These are phyloP conservation scores for Penstemon barbatus DNA, from an alignment of 257 asterid species.

Conservation along the genomic window DNA sequence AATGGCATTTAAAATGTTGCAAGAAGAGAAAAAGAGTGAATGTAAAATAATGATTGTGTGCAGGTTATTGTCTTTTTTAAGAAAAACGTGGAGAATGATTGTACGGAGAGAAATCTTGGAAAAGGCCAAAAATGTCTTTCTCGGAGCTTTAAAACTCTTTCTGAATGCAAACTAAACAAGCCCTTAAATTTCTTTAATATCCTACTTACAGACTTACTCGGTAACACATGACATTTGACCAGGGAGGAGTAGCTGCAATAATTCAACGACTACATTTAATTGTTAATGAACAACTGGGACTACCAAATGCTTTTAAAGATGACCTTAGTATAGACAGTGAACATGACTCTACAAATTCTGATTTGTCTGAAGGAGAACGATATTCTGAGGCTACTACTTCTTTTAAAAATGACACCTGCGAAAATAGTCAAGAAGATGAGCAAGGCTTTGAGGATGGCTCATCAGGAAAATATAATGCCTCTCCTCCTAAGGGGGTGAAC, in stretches of 20 bases:
- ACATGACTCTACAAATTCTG: conserved; percentile 48
- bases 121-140: too few species aligned
- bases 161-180: too few species aligned
- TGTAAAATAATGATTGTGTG: too few species aligned
- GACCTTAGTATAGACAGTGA: conserved; percentile 40
- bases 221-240: conserved; percentile 29
- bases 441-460: conserved; percentile 10
- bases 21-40: too few species aligned
- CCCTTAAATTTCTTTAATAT: background rate
- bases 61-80: too few species aligned
- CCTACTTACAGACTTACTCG: background rate
- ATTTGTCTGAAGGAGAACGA: conserved; percentile 45
- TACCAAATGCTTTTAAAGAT: conserved; percentile 34
- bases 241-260: conserved; percentile 89
- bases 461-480: conserved; percentile 38
- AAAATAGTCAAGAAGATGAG: conserved; percentile 49
- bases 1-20: too few species aligned
- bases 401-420: conserved; percentile 34
- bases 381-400: conserved; percentile 40
- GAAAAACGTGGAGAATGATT: too few species aligned
- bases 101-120: too few species aligned
- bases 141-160: too few species aligned
- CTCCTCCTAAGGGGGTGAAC: conserved; percentile 37
- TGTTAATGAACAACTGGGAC: conserved; percentile 56
- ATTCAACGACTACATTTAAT: conserved; percentile 59